phyloP scores from a whole-genome alignment of 306 rosid genomes.

The Malus orientalis region DNA sequence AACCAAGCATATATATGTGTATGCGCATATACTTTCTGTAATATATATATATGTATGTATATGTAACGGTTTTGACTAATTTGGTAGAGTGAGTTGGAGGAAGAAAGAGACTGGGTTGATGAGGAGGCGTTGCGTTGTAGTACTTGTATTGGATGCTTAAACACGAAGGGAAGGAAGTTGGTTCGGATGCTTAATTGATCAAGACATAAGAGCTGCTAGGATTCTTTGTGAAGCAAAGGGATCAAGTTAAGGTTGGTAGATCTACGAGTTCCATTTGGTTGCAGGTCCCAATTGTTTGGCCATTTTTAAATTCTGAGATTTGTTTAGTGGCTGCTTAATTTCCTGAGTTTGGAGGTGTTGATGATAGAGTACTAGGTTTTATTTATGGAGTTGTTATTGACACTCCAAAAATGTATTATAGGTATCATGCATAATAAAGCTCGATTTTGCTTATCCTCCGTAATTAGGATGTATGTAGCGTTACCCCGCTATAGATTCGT shows the following conservation, averaged over 20 bases:
- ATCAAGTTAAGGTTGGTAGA: constrained; percentile 26
- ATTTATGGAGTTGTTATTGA: neutral
- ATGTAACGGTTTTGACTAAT: neutral
- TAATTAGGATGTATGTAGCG: too few relatives aligned
- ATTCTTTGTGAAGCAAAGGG: constrained; percentile 42
- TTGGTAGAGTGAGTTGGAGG: constrained; percentile 6
- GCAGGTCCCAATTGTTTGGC: neutral
- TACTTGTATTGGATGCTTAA: constrained; percentile 31
- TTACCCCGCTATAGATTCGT: too few relatives aligned
- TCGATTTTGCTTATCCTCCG: too few relatives aligned
- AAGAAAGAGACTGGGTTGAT: neutral
- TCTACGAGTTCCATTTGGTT: constrained; percentile 7
- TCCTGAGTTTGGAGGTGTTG: too few relatives aligned
- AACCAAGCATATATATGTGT: neutral
- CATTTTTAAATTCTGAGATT: neutral
- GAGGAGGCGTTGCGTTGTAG: neutral
- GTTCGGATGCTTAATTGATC: constrained; percentile 20
- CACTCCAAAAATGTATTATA: neutral
- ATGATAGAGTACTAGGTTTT: neutral
- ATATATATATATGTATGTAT: neutral
- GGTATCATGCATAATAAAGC: neutral
- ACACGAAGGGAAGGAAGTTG: constrained; percentile 31
- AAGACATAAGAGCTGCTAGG: constrained; percentile 35
- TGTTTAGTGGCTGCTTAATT: neutral
- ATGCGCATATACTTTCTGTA: too few relatives aligned